These are phyloP conservation scores for Micractinium sp. DNA, from an alignment of 139 green algal species.

Conservation along the genomic window DNA sequence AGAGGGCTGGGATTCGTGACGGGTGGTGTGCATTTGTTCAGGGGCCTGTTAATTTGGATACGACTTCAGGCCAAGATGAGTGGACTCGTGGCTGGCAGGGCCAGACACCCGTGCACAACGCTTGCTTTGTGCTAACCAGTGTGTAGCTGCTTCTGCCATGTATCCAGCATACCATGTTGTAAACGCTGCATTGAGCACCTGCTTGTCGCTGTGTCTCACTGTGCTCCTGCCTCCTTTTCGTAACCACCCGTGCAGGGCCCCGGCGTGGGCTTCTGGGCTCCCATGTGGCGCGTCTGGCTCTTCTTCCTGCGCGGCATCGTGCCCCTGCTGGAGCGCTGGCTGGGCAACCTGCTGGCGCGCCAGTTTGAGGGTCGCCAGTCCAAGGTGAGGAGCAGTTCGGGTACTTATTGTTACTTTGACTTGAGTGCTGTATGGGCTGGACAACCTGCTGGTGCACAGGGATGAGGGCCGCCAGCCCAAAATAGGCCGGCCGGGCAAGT, in stretches of 20 bases:
- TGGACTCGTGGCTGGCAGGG: background rate
- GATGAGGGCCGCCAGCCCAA: too few relatives aligned
- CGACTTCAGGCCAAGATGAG: too few relatives aligned
- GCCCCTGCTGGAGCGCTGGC: constrained; percentile 98
- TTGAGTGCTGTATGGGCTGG: too few relatives aligned
- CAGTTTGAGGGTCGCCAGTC: constrained; percentile 98
- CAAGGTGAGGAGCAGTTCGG: constrained; percentile 67
- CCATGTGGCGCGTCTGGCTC: constrained; percentile 99
- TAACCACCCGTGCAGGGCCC: constrained; percentile 89
- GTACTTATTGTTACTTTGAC: too few relatives aligned
- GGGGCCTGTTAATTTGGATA: background rate
- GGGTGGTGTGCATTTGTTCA: background rate
- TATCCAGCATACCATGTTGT: background rate
- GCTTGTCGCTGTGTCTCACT: too few relatives aligned
- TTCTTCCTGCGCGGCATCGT: constrained; percentile 99
- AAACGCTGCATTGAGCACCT: background rate
- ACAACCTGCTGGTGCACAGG: too few relatives aligned
- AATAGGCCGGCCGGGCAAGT: too few relatives aligned
- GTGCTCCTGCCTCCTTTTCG: background rate
- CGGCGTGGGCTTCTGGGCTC: constrained; percentile 99
- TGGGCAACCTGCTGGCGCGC: constrained; percentile 98
- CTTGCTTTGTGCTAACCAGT: background rate
- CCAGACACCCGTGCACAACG: background rate
- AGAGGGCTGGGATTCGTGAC: background rate
- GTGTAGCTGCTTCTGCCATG: background rate